These are phyloP conservation scores for Neoboletus brunneissimus DNA, from an alignment of 768 basidiomycete genomes.

Conservation along the genomic window DNA sequence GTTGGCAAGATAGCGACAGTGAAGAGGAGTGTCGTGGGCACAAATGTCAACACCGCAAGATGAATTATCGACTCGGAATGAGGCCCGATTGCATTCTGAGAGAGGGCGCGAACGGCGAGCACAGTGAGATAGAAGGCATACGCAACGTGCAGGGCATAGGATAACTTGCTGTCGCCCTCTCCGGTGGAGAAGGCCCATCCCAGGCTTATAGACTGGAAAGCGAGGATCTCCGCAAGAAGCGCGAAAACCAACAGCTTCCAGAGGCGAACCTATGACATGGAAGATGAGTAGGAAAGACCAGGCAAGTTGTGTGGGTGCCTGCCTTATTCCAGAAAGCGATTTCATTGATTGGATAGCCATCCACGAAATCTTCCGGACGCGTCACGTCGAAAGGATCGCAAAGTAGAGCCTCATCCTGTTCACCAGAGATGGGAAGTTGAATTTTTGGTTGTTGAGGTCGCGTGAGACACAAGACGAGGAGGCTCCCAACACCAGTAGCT, in stretches of 20 bases:
- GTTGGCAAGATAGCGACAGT: conserved; percentile 57
- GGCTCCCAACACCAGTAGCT: conserved; percentile 43
- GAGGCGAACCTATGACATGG: conserved; percentile 48
- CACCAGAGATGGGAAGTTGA: conserved; percentile 39
- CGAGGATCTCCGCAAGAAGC: conserved; percentile 45
- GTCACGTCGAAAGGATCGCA: conserved; percentile 71
- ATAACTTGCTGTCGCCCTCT: conserved; percentile 33
- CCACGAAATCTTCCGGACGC: conserved; percentile 62
- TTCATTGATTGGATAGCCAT: conserved; percentile 65
- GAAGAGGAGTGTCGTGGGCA: conserved; percentile 46
- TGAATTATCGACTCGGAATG: conserved; percentile 57
- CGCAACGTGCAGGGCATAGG: conserved; percentile 43
- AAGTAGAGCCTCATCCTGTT: conserved; percentile 22
- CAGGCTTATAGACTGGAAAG: conserved; percentile 50
- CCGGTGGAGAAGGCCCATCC: conserved; percentile 42
- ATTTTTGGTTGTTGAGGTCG: conserved; percentile 49
- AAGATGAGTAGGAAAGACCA: not conserved
- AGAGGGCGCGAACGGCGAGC: conserved; percentile 50
- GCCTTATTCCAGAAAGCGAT: conserved; percentile 59
- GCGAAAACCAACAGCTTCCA: conserved; percentile 53
- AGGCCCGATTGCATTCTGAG: conserved; percentile 38
- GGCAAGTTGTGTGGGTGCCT: conserved; percentile 15
- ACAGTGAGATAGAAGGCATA: conserved; percentile 61
- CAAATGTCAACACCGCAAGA: conserved; percentile 51
- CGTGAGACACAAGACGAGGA: conserved; percentile 40